Percentiles rank a stretch among this genome's conserved stretches.
phyloP scores from a whole-genome alignment of 176 grass and related monocot species.

The Neostapfia colusana region DNA sequence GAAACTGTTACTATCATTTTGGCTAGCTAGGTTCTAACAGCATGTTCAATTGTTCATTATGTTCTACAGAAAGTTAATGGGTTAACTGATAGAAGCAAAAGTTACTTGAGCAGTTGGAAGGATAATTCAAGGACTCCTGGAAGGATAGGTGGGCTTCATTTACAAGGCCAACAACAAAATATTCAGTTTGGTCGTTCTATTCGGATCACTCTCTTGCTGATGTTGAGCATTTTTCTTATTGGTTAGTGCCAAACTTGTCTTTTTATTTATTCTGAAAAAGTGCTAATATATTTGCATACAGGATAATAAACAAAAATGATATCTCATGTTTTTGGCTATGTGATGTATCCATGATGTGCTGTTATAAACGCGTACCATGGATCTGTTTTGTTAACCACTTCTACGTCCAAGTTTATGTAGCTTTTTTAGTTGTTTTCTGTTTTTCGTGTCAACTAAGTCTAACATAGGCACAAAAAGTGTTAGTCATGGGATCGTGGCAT shows the following conservation, averaged over 20 bases:
- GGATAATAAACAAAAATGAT: background rate
- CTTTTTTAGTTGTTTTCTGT: background rate
- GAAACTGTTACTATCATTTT: background rate
- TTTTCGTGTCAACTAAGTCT: background rate
- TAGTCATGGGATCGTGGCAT: background rate
- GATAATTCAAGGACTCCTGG: constrained; percentile 42
- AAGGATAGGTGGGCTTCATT: constrained; percentile 45
- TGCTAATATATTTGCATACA: background rate
- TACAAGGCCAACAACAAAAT: constrained; percentile 50
- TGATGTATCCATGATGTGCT: background rate
- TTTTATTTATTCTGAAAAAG: background rate
- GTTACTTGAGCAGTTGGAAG: constrained; percentile 56
- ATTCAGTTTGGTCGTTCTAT: constrained; percentile 59
- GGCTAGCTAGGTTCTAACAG: background rate
- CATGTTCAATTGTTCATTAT: constrained; percentile 2
- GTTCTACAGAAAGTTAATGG: constrained; percentile 53
- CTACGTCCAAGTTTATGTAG: background rate
- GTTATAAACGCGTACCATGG: background rate
- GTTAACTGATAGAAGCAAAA: constrained; percentile 60
- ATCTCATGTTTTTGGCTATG: background rate
- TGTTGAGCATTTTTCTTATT: constrained; percentile 87
- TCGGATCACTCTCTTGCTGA: constrained; percentile 63
- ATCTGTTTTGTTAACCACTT: background rate
- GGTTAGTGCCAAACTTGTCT: constrained; percentile 60
- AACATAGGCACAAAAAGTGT: background rate